These are phyloP conservation scores for Vaccinium darrowii DNA, from an alignment of 148 eudicot genomes.

Conservation along the genomic window DNA sequence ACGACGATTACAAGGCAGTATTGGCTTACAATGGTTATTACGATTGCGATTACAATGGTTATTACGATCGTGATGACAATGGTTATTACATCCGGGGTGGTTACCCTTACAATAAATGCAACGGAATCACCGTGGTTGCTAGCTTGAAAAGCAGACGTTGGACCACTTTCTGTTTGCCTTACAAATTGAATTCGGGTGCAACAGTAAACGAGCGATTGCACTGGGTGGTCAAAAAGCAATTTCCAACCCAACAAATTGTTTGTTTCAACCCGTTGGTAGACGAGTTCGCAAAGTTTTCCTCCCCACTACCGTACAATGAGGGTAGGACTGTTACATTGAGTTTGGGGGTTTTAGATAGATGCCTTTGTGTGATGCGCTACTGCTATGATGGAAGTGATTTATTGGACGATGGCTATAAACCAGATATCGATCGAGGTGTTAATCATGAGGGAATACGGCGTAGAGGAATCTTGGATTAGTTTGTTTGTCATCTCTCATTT, in stretches of 20 bases:
- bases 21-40: too few species aligned
- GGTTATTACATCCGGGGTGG: too few species aligned
- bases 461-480: neutral
- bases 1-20: too few species aligned
- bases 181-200: neutral
- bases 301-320: too few species aligned
- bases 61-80: too few species aligned
- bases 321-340: neutral
- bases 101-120: too few species aligned
- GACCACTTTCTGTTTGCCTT: neutral
- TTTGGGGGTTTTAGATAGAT: slow-evolving; percentile 7
- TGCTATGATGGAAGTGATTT: too few species aligned
- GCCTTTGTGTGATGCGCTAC: neutral
- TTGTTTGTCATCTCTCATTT: neutral
- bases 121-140: too few species aligned
- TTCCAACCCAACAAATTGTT: neutral
- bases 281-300: neutral
- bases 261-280: neutral
- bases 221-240: neutral
- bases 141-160: too few species aligned
- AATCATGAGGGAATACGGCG: neutral
- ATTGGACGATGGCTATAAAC: too few species aligned
- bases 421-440: neutral
- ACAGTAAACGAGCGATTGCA: neutral
- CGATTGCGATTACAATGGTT: too few species aligned